A percentile compares a stretch with the other conserved stretches of the same genome.
Conservation (phyloP, 441 rosid genomes). For the Populus hybrid region DNA sequence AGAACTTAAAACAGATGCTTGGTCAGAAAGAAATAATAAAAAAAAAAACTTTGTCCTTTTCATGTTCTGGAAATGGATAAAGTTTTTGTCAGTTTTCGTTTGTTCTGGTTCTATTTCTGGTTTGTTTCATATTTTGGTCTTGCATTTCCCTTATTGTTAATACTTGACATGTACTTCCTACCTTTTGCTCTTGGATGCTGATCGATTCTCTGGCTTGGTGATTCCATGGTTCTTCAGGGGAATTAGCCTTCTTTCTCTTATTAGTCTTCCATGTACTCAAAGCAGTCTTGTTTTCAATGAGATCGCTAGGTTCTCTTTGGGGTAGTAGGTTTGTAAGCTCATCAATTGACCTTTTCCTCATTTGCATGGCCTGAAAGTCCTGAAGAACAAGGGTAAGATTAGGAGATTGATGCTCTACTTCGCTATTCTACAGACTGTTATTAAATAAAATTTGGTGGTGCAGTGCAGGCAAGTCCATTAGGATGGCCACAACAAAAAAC, state of each 20-base stretch:
- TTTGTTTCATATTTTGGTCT: neutral
- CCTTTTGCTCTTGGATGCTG: conserved; percentile 20
- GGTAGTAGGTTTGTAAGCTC: conserved; percentile 7
- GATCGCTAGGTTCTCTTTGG: neutral
- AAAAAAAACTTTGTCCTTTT: neutral
- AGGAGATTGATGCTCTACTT: neutral
- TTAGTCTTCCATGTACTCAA: conserved; percentile 27
- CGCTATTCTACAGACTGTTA: neutral
- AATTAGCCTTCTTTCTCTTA: conserved; percentile 30
- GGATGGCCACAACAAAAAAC: neutral
- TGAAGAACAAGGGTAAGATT: neutral
- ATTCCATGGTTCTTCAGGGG: conserved; percentile 16
- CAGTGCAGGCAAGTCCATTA: neutral
- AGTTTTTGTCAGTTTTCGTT: neutral
- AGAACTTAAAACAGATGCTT: neutral
- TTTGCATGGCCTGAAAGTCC: conserved; percentile 17
- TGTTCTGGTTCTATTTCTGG: neutral
- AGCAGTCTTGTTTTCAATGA: neutral
- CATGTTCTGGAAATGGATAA: neutral
- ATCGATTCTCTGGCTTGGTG: conserved; percentile 7
- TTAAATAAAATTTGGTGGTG: neutral
- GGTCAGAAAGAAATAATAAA: neutral
- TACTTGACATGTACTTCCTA: conserved; percentile 1
- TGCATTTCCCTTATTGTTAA: neutral
- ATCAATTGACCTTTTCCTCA: conserved; percentile 20